Evolutionary conservation across 257 asterid genomes (phyloP).

Genomic region (Fraxinus americana): DNA sequence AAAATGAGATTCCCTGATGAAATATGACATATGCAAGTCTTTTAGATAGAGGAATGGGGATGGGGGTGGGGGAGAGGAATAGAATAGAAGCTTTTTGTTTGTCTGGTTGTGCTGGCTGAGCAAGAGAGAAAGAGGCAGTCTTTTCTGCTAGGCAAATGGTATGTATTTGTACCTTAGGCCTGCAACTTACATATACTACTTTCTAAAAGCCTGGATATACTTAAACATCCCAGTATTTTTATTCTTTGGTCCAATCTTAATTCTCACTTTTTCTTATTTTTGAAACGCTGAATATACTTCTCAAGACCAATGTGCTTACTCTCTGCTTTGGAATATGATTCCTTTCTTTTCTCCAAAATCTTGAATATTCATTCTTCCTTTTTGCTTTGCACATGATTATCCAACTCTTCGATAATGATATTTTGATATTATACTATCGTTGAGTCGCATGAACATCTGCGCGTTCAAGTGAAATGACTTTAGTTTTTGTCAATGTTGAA

Average conservation of each 20-base stretch:
- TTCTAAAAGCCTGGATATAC: slow-evolving; percentile 71
- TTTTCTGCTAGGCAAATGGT: slow-evolving; percentile 58
- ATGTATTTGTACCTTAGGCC: slow-evolving; percentile 57
- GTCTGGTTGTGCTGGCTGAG: slow-evolving; percentile 52
- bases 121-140: slow-evolving; percentile 40
- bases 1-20: too few relatives aligned
- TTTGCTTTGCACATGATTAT: background rate
- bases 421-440: background rate
- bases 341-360: slow-evolving; percentile 9
- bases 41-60: too few relatives aligned
- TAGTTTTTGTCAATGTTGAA: background rate
- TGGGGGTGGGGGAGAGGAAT: background rate
- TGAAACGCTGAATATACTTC: slow-evolving; percentile 32
- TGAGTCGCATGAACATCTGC: background rate
- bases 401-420: background rate
- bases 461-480: background rate
- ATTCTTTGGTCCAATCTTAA: slow-evolving; percentile 41
- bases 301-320: background rate
- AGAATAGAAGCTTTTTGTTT: slow-evolving; percentile 65
- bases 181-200: slow-evolving; percentile 50
- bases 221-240: slow-evolving; percentile 27
- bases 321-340: slow-evolving; percentile 16
- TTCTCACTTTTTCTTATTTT: slow-evolving; percentile 21
- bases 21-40: too few relatives aligned
- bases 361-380: background rate